A percentile compares a stretch with the other conserved stretches of the same genome.
These are phyloP conservation scores for Emericellopsis cladophorae DNA, from an alignment of 2,329 filamentous ascomycete genomes.

Conservation along the genomic window DNA sequence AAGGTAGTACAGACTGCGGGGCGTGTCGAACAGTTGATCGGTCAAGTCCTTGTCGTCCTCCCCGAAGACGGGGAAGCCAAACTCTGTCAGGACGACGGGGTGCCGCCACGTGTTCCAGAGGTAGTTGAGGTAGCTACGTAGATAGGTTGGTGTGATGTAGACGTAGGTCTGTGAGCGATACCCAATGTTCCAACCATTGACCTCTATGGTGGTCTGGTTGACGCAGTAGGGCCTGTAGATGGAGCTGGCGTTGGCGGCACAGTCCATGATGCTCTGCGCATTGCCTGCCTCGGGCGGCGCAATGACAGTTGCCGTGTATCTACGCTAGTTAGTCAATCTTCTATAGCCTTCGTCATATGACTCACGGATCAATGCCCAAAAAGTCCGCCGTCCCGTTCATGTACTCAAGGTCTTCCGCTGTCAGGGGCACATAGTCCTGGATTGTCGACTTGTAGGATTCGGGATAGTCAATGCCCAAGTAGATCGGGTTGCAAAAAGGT, in stretches of 20 bases:
- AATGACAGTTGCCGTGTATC: slow-evolving; percentile 42
- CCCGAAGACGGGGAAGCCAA: slow-evolving; percentile 41
- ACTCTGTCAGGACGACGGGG: slow-evolving; percentile 38
- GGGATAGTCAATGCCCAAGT: slow-evolving; percentile 36
- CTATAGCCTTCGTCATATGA: too few relatives aligned
- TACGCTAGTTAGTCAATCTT: too few relatives aligned
- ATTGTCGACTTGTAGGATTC: slow-evolving; percentile 29
- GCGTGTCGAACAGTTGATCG: slow-evolving; percentile 40
- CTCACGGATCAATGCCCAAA: slow-evolving; percentile 36
- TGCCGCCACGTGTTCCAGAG: slow-evolving; percentile 44
- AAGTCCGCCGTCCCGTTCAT: slow-evolving; percentile 41
- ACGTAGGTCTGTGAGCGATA: slow-evolving; percentile 41
- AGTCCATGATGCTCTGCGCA: slow-evolving; percentile 28
- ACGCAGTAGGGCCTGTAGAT: slow-evolving; percentile 39
- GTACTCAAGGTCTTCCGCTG: slow-evolving; percentile 29
- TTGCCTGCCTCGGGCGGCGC: slow-evolving; percentile 22
- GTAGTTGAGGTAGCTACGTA: slow-evolving; percentile 43
- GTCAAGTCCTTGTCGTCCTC: slow-evolving; percentile 27
- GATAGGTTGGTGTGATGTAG: slow-evolving; percentile 45
- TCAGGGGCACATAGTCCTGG: slow-evolving; percentile 31
- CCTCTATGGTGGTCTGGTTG: slow-evolving; percentile 28
- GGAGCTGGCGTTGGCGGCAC: slow-evolving; percentile 30
- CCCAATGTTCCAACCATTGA: slow-evolving; percentile 44
- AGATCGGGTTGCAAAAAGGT: slow-evolving; percentile 39
- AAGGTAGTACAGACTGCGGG: slow-evolving; percentile 40